Evolutionary conservation across 176 grass and related monocot genomes (phyloP), one percentile per base, ranked within the genome.

Genomic region (Eleusine coracana): DNA sequence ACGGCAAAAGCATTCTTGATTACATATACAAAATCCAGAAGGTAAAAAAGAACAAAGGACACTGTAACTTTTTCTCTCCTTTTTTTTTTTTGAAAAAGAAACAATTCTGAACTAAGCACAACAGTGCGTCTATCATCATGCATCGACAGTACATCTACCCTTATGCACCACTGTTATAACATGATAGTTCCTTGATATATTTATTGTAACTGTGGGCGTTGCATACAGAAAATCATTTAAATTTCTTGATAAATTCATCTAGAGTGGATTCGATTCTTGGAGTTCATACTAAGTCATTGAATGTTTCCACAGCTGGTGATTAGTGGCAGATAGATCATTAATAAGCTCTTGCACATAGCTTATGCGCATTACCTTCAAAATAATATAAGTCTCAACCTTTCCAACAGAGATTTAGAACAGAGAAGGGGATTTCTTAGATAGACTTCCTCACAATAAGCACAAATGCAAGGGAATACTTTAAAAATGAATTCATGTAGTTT

Each of bases 231-330:
- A 75, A 44, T 50, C 48, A 68, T 16, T 59, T n/a, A 81, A 37
- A 37, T 76, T 11, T 64, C 28, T 62, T 76, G 6, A 55, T n/a
- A 5, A 70, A 18, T 63, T 60, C 44, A 60, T 9, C 20, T 34
- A 5, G 59, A 76, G 69, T 14, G 42, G 55, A 21, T 44, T 27
- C 20, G 4, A 63, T 38, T 34, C 17, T 16, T 45, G 29, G 62
- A 76, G 72, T 75, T 73, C 74, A 54, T 45, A 37, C 25, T 48
- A 68, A 80, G 56, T 41, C 52, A 68, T 6, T 12, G 15, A 42
- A 40, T 70, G n/a, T 48, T 80, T 73, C 56, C 52, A 37, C 18
- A 17, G 44, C 69, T 52, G 42, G 76, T 66, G 10, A 5, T 50
- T 50, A 75, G 40, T 60, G 75, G 28, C 31, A 50, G 44, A 18